Conservation (phyloP, 2,329 filamentous ascomycete species). For the Trichoderma guizhouense region DNA sequence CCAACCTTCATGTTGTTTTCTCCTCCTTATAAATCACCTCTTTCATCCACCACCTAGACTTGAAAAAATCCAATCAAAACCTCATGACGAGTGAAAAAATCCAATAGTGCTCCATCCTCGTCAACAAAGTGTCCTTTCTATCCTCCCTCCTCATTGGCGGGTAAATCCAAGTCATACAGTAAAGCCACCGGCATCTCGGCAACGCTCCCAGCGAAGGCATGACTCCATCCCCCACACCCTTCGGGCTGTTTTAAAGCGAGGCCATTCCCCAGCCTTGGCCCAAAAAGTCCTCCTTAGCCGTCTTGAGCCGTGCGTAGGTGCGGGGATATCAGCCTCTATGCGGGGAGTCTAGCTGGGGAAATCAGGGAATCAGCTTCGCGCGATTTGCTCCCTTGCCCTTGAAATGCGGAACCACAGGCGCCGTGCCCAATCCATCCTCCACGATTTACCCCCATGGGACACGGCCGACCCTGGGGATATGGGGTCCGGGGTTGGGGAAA, state of each 20-base stretch:
- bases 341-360: background rate
- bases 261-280: background rate
- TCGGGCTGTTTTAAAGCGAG: slow-evolving; percentile 6
- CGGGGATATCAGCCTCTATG: background rate
- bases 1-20: background rate
- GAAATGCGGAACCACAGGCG: background rate
- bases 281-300: background rate
- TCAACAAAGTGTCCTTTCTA: background rate
- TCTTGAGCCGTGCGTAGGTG: background rate
- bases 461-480: background rate
- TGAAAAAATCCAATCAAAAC: background rate
- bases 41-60: background rate
- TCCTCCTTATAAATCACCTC: background rate
- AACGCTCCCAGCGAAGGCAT: background rate
- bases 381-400: background rate
- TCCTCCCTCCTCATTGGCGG: slow-evolving; percentile 6
- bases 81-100: background rate
- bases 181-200: slow-evolving; percentile 11
- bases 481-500: background rate
- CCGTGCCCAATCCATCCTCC: background rate
- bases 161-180: background rate
- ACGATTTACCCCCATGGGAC: background rate
- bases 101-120: background rate
- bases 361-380: background rate
- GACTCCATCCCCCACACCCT: background rate